Base-by-base conservation (phyloP, 164 flowering plant species). In the Buxus sempervirens region DNA sequence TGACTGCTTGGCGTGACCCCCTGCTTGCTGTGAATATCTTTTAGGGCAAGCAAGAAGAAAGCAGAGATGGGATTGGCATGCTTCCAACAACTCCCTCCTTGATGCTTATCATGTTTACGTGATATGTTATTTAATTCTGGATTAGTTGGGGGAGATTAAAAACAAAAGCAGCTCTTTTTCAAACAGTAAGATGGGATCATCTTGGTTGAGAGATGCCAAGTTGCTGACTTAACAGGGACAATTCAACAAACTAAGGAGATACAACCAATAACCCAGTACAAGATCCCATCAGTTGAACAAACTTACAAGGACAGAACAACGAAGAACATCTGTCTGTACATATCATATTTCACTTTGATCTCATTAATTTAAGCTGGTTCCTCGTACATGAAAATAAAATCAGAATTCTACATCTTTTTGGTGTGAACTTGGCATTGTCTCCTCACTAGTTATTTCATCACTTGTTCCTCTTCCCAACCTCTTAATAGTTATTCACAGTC, bases 41-140 rank as follows among this genome's bases (percentile, higher is more conserved):
- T 61, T 2, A 59, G 56, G 45, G 7, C 66, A 73, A 77, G 76
- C 69, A 57, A 23, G 9, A 23, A n/a, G 62, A 63, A 65, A 77
- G 66, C 65, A 1, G 13, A 15, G 18, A 5, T 45, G 51, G 51
- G 51, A 45, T 45, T 45, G 51, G 51, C 2, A 45, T 41, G 45
- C 45, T 41, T 32, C 64, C 13, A 10, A 10, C 18, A 10, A 10
- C 14, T 45, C 51, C 12, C 51, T 45, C 9, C 12, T 45, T 45
- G 51, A 15, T 45, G 18, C 12, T 45, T 45, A 45, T 15, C 51
- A 45, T 45, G 51, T 10, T 32, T 32, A 32, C 7, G 38, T 32
- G 3, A 32, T 32, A 32, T 3, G 38, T 45, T 45, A 45, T 10
- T 45, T 45, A 45, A 45, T 45, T 45, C 2, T 45, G 51, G 13